Conservation (phyloP, 2,329 filamentous ascomycete species). For the Monilinia polystroma region DNA sequence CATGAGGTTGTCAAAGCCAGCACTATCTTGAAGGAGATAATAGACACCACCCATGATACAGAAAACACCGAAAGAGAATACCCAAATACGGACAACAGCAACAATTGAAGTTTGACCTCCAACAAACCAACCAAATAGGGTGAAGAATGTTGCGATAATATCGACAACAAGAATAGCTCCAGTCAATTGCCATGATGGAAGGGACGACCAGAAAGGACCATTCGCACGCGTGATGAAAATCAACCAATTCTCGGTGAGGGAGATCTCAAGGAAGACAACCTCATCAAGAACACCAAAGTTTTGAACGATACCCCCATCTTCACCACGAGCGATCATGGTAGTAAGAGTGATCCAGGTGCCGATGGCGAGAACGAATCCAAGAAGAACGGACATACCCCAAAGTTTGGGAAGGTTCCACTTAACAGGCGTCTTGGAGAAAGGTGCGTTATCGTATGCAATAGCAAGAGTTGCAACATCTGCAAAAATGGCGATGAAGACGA, state of each 20-base stretch:
- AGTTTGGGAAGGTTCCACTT: conserved; percentile 96
- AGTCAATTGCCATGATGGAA: conserved; percentile 80
- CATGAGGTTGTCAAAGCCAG: conserved; percentile 88
- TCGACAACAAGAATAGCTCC: conserved; percentile 80
- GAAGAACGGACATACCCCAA: conserved; percentile 86
- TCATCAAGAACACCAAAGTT: conserved; percentile 81
- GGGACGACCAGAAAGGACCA: conserved; percentile 86
- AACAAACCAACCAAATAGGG: conserved; percentile 80
- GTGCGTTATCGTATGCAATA: conserved; percentile 91
- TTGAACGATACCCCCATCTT: conserved; percentile 81
- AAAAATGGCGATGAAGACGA: conserved; percentile 94
- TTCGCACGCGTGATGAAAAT: conserved; percentile 96
- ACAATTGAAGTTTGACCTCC: conserved; percentile 71
- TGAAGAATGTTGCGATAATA: conserved; percentile 81
- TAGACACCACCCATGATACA: conserved; percentile 73
- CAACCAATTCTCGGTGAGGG: conserved; percentile 90
- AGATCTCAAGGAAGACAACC: conserved; percentile 86
- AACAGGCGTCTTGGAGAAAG: conserved; percentile 80
- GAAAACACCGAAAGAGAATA: conserved; percentile 89
- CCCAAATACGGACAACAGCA: conserved; percentile 83
- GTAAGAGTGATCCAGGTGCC: conserved; percentile 89
- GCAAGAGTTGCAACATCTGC: conserved; percentile 89
- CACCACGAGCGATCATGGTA: conserved; percentile 69
- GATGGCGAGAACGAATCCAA: conserved; percentile 76
- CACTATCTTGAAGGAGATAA: conserved; percentile 78